Evolutionary conservation across 2,329 filamentous ascomycete species (phyloP), one percentile per base, ranked within the genome.

Genomic region (Penicillium paneum): DNA sequence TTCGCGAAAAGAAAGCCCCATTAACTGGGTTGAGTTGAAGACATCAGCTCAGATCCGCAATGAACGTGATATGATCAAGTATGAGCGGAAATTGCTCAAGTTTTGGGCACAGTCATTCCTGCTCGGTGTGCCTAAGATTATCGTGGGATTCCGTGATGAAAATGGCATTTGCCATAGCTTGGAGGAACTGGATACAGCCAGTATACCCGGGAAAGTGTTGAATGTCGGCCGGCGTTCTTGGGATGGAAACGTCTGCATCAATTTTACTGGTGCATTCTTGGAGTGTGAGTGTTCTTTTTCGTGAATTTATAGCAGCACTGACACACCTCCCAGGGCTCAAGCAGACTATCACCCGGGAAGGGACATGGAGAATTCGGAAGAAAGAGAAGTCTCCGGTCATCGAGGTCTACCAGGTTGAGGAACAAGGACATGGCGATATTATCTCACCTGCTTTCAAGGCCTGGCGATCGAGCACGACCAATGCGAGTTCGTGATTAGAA

Each of bases 51-150:
- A 88, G 60, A 86, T 93, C 46, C 79, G 79, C 48, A 82, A 82
- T 56, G 81, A 86, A 1, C 81, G 84, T 43, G 89, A 94, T 65
- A 80, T 85, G 67, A 74, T 87, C 19, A 88, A 85, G 59, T 96
- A 93, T 69, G 90, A 97, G 73, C 84, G 89, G 45, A 97, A 97
- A 71, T 81, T 97, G 51, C 83, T 96, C 74, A 95, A 95, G 67
- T 96, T 93, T 75, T 99, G 94, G 94, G 90, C 93, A 13, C 94
- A 97, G 72, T 96, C 90, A 0, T 99, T 96, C 68, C 80, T 99
- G 2, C 85, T 99, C 2, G 93, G 93, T 38, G 92, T 97, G 1
- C 91, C 91, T 0, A 94, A 87, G 62, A 90, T 99, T 61, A 85
- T 97, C 42, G 89, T 99, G 29, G 94, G 94, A 0, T 97, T 94